Evolutionary conservation across 495 filamentous ascomycete species (phyloP), one percentile per base, ranked within the genome.

Genomic region (Tuber aestivum): DNA sequence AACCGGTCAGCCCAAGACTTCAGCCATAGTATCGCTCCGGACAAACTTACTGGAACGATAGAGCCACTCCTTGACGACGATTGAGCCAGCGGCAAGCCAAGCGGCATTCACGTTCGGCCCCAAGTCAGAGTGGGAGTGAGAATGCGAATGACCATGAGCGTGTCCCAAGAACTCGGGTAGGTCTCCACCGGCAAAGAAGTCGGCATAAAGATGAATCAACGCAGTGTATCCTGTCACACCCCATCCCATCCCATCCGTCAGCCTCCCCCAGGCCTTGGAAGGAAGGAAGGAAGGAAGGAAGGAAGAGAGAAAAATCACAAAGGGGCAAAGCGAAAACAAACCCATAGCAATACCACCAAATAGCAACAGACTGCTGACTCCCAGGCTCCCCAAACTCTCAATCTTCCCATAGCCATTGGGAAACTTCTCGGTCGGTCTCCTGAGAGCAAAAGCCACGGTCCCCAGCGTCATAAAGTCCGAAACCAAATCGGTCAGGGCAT

Each of bases 351-450:
- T 84, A 38, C 95, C 95, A 69, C 96, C 95, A 72, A 89, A 89
- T 23, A 98, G 88, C 78, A 99, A 86, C 82, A 99, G 89, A 69
- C 93, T 90, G 75, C 93, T 97, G 32, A 99, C 95, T 21, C 95
- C 96, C 79, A 99, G 83, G 21, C 93, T 94, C 20, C 95, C 95
- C 83, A 99, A 86, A 80, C 93, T 95, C 86, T 99, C 95, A n/a
- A 99, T 88, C 86, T 99, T 99, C 76, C 95, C 95, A 81, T 96
- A 99, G 8, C 95, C 95, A 80, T 89, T 87, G 23, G 95, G 95
- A 83, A 97, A 98, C 45, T 88, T 87, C 44, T 90, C 87, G 21
- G 92, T 93, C 1, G 95, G 94, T 37, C 92, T 90, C 77, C 91
- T 92, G 45, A 97, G 84, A 48, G 93, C 94, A 90, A 93, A 97